A percentile compares a stretch with the other conserved stretches of the same genome.
These are phyloP conservation scores for Hypoxylon cercidicola DNA, from an alignment of 495 filamentous ascomycete species.

Conservation along the genomic window DNA sequence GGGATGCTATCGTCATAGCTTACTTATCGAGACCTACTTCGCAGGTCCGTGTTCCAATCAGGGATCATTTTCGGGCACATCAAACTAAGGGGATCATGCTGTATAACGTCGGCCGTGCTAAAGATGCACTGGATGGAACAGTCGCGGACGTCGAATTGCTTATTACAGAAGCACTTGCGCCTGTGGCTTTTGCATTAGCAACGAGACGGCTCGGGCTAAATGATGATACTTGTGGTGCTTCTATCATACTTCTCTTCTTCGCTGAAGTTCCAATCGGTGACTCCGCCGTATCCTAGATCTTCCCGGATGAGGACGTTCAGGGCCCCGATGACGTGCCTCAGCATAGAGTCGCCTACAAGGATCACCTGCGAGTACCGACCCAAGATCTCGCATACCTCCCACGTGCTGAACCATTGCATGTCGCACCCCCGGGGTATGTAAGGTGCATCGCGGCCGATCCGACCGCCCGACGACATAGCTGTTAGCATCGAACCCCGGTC, in stretches of 20 bases:
- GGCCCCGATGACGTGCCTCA: conserved; percentile 63
- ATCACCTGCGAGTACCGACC: conserved; percentile 60
- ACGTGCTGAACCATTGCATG: conserved; percentile 63
- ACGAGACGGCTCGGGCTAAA: neutral
- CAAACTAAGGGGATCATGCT: conserved; percentile 57
- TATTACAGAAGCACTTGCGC: conserved; percentile 62
- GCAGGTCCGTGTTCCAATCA: conserved; percentile 53
- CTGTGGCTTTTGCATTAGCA: conserved; percentile 41
- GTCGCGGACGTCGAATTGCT: conserved; percentile 63
- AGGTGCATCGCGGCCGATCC: conserved; percentile 60
- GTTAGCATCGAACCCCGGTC: conserved; percentile 54
- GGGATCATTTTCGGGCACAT: conserved; percentile 54
- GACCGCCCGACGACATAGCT: conserved; percentile 63
- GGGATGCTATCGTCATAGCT: neutral
- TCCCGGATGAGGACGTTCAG: conserved; percentile 62
- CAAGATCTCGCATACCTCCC: conserved; percentile 61
- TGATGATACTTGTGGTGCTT: neutral
- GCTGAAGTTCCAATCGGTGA: conserved; percentile 65
- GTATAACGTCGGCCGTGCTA: conserved; percentile 60
- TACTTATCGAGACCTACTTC: conserved; percentile 30
- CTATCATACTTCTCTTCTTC: conserved; percentile 56
- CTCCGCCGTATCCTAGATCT: conserved; percentile 63
- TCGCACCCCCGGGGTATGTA: conserved; percentile 62
- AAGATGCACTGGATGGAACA: conserved; percentile 66
- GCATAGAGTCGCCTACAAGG: conserved; percentile 63